A percentile compares a stretch with the other conserved stretches of the same genome.
Evolutionary conservation across 2,329 filamentous ascomycete species (phyloP).

Genomic region (Fusarium guadeloupense): DNA sequence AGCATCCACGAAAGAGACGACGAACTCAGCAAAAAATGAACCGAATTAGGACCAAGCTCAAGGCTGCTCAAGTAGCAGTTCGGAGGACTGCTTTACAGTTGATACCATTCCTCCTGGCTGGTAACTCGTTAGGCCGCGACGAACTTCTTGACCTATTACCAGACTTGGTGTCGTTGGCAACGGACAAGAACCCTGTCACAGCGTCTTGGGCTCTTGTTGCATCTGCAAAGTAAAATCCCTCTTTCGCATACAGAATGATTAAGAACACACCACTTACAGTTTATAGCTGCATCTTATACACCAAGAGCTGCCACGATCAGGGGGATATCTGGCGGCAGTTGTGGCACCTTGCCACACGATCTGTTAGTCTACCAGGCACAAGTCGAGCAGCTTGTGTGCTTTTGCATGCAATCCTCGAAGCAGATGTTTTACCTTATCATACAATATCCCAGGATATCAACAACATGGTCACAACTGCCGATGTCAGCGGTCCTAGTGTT

Average conservation of each 20-base stretch:
- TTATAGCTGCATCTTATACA: constrained; percentile 46
- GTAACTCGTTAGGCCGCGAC: constrained; percentile 56
- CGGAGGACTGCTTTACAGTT: constrained; percentile 65
- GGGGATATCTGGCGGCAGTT: constrained; percentile 70
- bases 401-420: constrained; percentile 72
- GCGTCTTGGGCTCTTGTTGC: constrained; percentile 87
- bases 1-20: constrained; percentile 63
- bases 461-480: constrained; percentile 77
- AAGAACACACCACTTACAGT: constrained; percentile 33
- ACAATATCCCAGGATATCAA: constrained; percentile 75
- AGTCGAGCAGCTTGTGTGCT: constrained; percentile 82
- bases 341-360: constrained; percentile 79
- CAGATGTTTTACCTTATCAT: constrained; percentile 72
- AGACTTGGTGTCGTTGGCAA: constrained; percentile 66
- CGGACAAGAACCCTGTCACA: constrained; percentile 73
- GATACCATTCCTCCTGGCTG: constrained; percentile 64
- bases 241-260: neutral
- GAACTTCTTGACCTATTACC: constrained; percentile 66
- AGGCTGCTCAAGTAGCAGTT: constrained; percentile 54
- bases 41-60: constrained; percentile 60
- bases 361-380: constrained; percentile 73
- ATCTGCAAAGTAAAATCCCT: constrained; percentile 72
- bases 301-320: constrained; percentile 48
- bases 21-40: constrained; percentile 54
- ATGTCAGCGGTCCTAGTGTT: constrained; percentile 80